Base-by-base conservation (phyloP, 1,284 basidiomycete genomes). In the Mycosarcoma mackinlayi region DNA sequence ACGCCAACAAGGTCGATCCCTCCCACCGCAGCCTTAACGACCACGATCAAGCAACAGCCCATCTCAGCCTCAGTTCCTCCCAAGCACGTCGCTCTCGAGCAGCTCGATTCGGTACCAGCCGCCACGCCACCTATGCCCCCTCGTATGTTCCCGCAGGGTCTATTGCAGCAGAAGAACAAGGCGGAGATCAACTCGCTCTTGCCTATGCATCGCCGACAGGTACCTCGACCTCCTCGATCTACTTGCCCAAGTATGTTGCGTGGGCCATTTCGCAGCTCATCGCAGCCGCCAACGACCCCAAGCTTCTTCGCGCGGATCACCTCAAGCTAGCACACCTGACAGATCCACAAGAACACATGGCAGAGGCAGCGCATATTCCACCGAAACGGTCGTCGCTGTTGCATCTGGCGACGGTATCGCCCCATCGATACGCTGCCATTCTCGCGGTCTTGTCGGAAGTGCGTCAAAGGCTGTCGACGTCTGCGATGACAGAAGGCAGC, bases 251-350 rank as follows among this genome's bases (percentile, higher is more conserved):
- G 19, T 72, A 67, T 40, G 69, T 72, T 19, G 51, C 48, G 9
- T 67, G 69, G 64, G 69, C 63, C 16, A 66, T 72, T 33, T 55
- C 59, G 4, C 69, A 72, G 35, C 59, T 66, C 24, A 72, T 72
- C 31, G 49, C 63, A 3, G 56, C 55, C 3, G 50, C 69, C 21
- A 66, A 64, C 42, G 55, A 61, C 37, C 69, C 64, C 18, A 64
- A 63, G 31, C 55, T 63, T 4, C 49, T 72, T 1, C 63, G 64
- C 2, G 50, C 45, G 3, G 69, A 72, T 16, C 69, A 67, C 18
- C 40, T 72, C 25, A 62, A 58, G 42, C 44, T 67, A 4, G 59
- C 69, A 2, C 54, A 62, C 31, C 47, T 71, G 6, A 57, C 64
- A 21, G 69, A 72, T 33, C 63, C 63, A 6, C 63, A 67, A 24